Evolutionary conservation across 2,329 filamentous ascomycete species (phyloP), one percentile per base, ranked within the genome.

Genomic region (Xylaria sp.): DNA sequence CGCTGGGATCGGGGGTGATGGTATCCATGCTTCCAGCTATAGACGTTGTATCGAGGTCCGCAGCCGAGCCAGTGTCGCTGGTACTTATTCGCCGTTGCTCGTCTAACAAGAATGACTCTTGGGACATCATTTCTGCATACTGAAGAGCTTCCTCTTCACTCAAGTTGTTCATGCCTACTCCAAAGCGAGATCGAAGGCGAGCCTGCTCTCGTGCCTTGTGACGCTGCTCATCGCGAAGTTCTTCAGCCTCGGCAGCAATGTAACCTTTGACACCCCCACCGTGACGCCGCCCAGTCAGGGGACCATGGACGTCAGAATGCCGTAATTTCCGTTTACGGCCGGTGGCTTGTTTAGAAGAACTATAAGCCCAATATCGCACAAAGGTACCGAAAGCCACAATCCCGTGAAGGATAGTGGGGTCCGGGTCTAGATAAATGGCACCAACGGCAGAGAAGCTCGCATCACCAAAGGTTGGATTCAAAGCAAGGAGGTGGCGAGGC

Each of bases 331-430:
- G 91, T 80, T 97, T 97, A 70, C 88, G 92, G 65, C 90, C 90
- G 60, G 91, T 88, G 68, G 91, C 89, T 69, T 93, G 90, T 75
- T 92, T 90, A 0, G 91, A 91, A 10, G 94, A 95, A 79, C 93
- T 97, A 78, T 97, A 98, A 3, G 92, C 91, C 96, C 96, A 99
- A 79, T 94, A 98, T 13, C 93, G 92, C 21, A 99, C 82, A 75
- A 95, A 92, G 0, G 92, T 92, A 12, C 96, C 96, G 60, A 97
- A 89, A 0, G 94, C 92, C 0, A 98, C 90, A 69, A 97, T 89
- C 5, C 96, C 96, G 42, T 95, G 91, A 16, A 99, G 86, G 0
- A 92, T 85, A 0, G 93, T 94, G 27, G 96, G 89, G 75, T 98
- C 93, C 0, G 95, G 92, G 74, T 99, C 96, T 1, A 99, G 85